Evolutionary conservation across 805 yeast genomes (phyloP).

Genomic region (Wickerhamiella domercqiae): DNA sequence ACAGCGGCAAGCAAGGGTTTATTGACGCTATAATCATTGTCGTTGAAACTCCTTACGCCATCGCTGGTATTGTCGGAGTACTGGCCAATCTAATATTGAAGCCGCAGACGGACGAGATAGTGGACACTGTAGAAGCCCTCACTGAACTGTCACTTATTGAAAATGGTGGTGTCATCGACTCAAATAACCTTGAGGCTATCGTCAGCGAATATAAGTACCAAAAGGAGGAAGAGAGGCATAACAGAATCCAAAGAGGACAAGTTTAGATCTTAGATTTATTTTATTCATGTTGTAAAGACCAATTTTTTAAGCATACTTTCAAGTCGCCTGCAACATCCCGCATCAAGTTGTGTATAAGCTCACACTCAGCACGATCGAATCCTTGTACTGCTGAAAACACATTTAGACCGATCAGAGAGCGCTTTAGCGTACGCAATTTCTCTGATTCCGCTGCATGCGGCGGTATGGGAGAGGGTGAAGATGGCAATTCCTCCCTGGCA

Average conservation of each 20-base stretch:
- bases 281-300: too few relatives aligned
- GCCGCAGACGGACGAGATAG: slow-evolving; percentile 28
- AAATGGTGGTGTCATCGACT: slow-evolving; percentile 4
- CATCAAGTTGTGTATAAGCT: slow-evolving; percentile 13
- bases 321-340: too few relatives aligned
- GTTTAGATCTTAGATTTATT: background rate
- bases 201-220: background rate
- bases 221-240: background rate
- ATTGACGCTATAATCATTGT: slow-evolving; percentile 52
- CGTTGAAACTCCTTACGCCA: slow-evolving; percentile 59
- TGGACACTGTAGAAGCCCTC: slow-evolving; percentile 2
- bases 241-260: background rate
- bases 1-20: slow-evolving; percentile 43
- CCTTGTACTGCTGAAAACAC: slow-evolving; percentile 6
- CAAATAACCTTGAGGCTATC: background rate
- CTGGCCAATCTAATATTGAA: slow-evolving; percentile 48
- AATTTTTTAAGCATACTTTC: too few relatives aligned
- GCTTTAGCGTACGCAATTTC: slow-evolving; percentile 11
- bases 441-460: slow-evolving; percentile 2
- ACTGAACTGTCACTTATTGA: too few relatives aligned
- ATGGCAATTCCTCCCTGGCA: too few relatives aligned
- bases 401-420: slow-evolving; percentile 11
- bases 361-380: slow-evolving; percentile 13
- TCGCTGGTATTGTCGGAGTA: slow-evolving; percentile 50
- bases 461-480: slow-evolving; percentile 13